A percentile compares a stretch with the other conserved stretches of the same genome.
Evolutionary conservation across 306 rosid species (phyloP).

Genomic region (Corylus avellana): DNA sequence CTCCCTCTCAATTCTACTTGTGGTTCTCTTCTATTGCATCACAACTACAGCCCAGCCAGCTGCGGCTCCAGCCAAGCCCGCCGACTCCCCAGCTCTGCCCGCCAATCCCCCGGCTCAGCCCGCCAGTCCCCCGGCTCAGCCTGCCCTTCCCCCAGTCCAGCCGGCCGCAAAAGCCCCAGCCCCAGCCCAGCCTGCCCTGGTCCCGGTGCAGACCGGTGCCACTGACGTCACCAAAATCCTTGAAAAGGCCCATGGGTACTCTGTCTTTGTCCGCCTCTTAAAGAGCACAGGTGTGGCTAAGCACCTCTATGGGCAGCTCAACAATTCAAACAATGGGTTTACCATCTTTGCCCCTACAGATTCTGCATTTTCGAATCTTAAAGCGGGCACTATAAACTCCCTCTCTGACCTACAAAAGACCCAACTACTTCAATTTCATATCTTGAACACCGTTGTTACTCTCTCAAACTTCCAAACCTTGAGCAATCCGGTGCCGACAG

Average conservation of each 20-base stretch:
- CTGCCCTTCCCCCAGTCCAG: background rate
- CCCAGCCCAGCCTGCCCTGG: background rate
- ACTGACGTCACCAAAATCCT: conserved; percentile 36
- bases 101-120: background rate
- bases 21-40: background rate
- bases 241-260: conserved; percentile 35
- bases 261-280: conserved; percentile 37
- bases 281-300: conserved; percentile 29
- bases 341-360: conserved; percentile 42
- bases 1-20: conserved; percentile 1
- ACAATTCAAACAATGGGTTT: conserved; percentile 29
- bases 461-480: conserved; percentile 62
- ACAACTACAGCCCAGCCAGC: background rate
- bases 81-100: background rate
- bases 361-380: conserved; percentile 45
- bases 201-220: background rate
- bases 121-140: background rate
- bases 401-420: conserved; percentile 56
- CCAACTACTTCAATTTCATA: conserved; percentile 59
- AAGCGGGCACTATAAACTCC: conserved; percentile 64
- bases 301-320: conserved; percentile 36
- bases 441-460: conserved; percentile 44
- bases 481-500: conserved; percentile 69
- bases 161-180: background rate
- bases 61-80: background rate